These are phyloP conservation scores for Meyerozyma sp. DNA, from an alignment of 1,139 yeast species.

Conservation along the genomic window DNA sequence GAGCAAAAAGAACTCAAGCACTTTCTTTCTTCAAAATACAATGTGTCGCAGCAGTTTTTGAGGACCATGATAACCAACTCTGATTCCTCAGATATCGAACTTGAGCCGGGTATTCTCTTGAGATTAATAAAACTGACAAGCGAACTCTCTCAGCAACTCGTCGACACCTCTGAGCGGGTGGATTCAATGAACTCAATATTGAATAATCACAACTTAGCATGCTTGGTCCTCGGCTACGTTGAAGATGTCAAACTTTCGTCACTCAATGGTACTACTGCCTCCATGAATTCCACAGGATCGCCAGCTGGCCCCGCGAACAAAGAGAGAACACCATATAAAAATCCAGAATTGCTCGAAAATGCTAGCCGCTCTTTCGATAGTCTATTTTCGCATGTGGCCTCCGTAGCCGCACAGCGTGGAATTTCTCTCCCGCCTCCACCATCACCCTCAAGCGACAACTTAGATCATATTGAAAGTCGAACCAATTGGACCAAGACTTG, in stretches of 20 bases:
- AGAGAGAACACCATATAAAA: neutral
- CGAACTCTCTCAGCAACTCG: constrained; percentile 28
- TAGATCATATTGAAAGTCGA: constrained; percentile 27
- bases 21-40: constrained; percentile 28
- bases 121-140: constrained; percentile 32
- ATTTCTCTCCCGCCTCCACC: constrained; percentile 46
- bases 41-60: constrained; percentile 33
- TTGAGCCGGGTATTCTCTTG: constrained; percentile 24
- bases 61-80: constrained; percentile 19
- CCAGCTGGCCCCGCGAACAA: neutral
- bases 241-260: constrained; percentile 34
- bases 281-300: neutral
- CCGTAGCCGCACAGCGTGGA: constrained; percentile 48
- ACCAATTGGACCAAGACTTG: constrained; percentile 52
- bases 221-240: constrained; percentile 41
- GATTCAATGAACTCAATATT: constrained; percentile 23
- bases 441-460: constrained; percentile 12
- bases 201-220: constrained; percentile 39
- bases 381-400: constrained; percentile 48
- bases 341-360: neutral
- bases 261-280: neutral
- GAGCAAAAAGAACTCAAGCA: constrained; percentile 28
- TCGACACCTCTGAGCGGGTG: constrained; percentile 24
- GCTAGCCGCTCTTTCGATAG: constrained; percentile 29
- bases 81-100: constrained; percentile 11